Conservation (phyloP, 306 rosid species). For the Hylodesmum podocarpum region DNA sequence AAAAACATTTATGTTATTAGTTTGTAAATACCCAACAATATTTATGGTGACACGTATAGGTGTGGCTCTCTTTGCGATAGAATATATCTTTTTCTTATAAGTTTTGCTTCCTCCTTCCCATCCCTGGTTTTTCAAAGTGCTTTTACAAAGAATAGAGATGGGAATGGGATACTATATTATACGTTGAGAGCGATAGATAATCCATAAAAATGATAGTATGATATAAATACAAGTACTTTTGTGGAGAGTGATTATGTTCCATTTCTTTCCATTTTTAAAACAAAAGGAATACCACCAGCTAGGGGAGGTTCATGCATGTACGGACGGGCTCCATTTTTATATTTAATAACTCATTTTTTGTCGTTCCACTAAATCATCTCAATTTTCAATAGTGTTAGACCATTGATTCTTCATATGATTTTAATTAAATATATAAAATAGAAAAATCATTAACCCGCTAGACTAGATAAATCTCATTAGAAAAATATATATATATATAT, state of each 20-base stretch:
- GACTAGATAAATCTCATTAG: neutral
- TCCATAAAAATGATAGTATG: neutral
- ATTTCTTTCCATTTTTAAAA: neutral
- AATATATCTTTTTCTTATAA: neutral
- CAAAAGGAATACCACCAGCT: neutral
- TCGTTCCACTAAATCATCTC: neutral
- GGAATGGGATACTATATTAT: neutral
- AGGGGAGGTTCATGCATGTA: slow-evolving; percentile 23
- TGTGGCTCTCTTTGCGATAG: neutral
- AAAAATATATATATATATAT: neutral
- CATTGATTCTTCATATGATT: neutral
- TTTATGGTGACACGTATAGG: too few species aligned
- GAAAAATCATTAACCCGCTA: neutral
- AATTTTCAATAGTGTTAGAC: neutral
- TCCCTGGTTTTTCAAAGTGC: too few species aligned
- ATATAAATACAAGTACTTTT: neutral
- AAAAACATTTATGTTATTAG: too few species aligned
- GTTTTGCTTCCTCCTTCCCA: neutral
- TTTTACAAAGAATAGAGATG: neutral
- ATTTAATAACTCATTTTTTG: neutral
- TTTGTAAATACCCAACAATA: too few species aligned
- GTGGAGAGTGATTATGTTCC: neutral
- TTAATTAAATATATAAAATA: neutral
- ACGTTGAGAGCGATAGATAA: neutral
- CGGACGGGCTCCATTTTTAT: slow-evolving; percentile 16